Evolutionary conservation across 202 grass and related monocot species (phyloP).

Genomic region (Musa balbisiana): DNA sequence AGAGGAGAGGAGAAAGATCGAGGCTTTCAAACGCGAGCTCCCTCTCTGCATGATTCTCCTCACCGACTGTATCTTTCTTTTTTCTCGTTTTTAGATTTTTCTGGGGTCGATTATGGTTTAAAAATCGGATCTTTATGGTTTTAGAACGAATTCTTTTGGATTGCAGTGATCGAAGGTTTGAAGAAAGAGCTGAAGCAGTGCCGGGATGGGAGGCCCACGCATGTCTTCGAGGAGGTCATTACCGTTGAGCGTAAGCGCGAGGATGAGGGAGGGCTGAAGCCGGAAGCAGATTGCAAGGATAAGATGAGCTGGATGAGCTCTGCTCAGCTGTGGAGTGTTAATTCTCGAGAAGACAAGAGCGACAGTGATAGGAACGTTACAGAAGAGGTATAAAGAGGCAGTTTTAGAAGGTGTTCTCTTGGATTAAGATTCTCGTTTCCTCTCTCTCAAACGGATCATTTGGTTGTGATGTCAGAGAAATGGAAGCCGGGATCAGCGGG

Average conservation of each 20-base stretch:
- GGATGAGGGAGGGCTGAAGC: constrained; percentile 17
- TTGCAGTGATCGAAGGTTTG: constrained; percentile 66
- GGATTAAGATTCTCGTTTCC: background rate
- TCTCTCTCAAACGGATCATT: background rate
- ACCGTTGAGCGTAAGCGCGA: constrained; percentile 15
- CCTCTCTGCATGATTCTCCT: constrained; percentile 85
- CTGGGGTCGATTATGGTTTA: background rate
- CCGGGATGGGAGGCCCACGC: background rate
- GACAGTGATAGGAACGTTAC: constrained; percentile 11
- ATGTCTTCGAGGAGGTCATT: constrained; percentile 25
- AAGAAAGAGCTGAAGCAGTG: constrained; percentile 56
- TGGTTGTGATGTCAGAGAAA: background rate
- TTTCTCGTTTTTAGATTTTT: background rate
- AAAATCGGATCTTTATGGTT: background rate
- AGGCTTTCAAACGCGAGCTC: constrained; percentile 82
- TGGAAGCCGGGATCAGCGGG: background rate
- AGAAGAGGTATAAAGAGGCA: constrained; percentile 38
- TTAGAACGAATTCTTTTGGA: background rate
- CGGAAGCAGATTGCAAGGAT: constrained; percentile 52
- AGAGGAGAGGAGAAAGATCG: constrained; percentile 83
- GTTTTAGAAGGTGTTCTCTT: constrained; percentile 5
- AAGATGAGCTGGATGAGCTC: constrained; percentile 96
- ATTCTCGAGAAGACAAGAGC: constrained; percentile 27
- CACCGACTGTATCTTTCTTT: constrained; percentile 34
- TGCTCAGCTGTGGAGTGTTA: constrained; percentile 74